Base-by-base conservation (phyloP, 73 alveolate species). In the Paramecium pentaurelia region DNA sequence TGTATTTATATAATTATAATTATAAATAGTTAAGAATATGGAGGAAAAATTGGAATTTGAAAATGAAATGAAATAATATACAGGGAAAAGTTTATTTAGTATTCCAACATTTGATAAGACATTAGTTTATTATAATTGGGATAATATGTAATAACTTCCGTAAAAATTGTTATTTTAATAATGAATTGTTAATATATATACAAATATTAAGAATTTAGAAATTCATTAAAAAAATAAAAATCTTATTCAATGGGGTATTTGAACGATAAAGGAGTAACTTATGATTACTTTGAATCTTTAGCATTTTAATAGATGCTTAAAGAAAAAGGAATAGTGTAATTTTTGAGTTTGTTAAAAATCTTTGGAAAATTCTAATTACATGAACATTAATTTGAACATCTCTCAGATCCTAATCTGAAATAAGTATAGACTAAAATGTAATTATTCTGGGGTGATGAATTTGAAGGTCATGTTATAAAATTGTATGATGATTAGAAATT, bases 401-500 rank as follows among this genome's bases (percentile, higher is more conserved):
- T 87, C 14, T 60, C 71, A 20, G 71, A 40, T 10, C 84, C 86
- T 18, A 58, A 37, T 37, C 42, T 90, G 47, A 92, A 93, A 60
- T 86, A 92, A 30, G 95, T 92, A 44, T 36, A 59, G 11, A 37
- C 68, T 64, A 93, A 54, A 16, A 11, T 86, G 42, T 34, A 93
- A 8, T 95, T 96, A 36, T 93, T 92, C n/a, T 96, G 99, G 98
- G 99, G 99, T 10, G 99, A 96, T 42, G 99, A 96, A 86, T 84
- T 95, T 10, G 99, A 96, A 85, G 96, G 95, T 40, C 86, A 92
- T 14, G 73, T 94, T 7, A 71, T 92, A 51, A 32, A 77, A 8
- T 22, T 96, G 27, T 95, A 93, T 85, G 49, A 30, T 20, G 86
- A 86, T 14, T 16, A 38, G 30, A 92, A 95, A 32, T 51, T 38